Conservation (phyloP, 169 alveolate species). For the Eimeria tenella region DNA sequence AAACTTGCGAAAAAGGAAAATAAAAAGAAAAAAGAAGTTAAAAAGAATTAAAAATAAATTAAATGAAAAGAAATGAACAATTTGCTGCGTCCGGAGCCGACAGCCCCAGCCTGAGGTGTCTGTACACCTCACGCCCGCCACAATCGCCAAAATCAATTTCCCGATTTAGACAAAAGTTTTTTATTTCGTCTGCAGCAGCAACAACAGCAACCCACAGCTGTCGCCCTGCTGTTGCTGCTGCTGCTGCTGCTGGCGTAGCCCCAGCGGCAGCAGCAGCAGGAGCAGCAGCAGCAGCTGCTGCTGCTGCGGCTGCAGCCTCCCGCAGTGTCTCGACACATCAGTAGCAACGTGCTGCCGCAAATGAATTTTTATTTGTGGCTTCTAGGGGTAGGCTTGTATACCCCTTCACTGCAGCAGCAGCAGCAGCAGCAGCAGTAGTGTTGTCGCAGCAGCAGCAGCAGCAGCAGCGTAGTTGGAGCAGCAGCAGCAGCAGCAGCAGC, state of each 20-base stretch:
- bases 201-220: not conserved
- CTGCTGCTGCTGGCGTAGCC: not conserved
- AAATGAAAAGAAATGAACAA: not conserved
- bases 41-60: not conserved
- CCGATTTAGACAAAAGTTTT: no score
- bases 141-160: no score
- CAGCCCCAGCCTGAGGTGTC: no score
- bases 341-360: not conserved
- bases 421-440: constrained; percentile 14
- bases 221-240: not conserved
- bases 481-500: constrained; percentile 25
- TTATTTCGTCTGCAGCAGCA: not conserved
- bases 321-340: not conserved
- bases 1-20: not conserved
- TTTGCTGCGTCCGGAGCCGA: not conserved
- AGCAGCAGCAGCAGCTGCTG: not conserved
- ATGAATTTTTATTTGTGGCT: not conserved
- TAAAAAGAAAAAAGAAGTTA: not conserved
- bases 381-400: not conserved
- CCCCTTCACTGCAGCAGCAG: not conserved
- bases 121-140: no score
- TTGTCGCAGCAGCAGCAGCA: not conserved
- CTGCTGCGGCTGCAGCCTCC: not conserved
- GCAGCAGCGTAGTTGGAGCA: not conserved
- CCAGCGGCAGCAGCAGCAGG: not conserved